Evolutionary conservation across 352 stramenopile genomes (phyloP), one percentile per base, ranked within the genome.

Genomic region (Phytophthora ohioensis): DNA sequence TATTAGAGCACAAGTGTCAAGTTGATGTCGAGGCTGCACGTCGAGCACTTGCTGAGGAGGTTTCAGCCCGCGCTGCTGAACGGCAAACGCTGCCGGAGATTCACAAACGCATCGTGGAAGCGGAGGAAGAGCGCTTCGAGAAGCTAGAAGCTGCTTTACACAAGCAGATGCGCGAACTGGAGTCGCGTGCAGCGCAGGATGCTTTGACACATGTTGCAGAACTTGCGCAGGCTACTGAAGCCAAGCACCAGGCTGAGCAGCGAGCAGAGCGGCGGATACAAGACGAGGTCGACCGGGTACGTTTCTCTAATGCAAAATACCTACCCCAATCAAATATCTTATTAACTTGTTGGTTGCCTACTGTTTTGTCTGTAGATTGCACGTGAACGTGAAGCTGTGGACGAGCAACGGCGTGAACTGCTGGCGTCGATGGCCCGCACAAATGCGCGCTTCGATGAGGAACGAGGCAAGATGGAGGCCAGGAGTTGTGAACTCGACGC

Each of bases 321-420:
- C 27, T 21, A 7, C 13, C 17, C 11, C 9, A 56, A 13, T 62
- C 11, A 39, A 32, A 38, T 8, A 38, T 7, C 46, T 57, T 38
- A 7, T 30, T 60, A 60, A 63, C 17, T 39, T 8, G 13, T 51
- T 55, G 55, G 5, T 5, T 49, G 11, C 11, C 15, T 46, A 31
- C 11, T 31, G 4, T 36, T 38, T 30, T 57, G 2, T 21, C 30
- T 7, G 5, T 47, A 91, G 78, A 89, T 93, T 57, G 52, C 78
- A 10, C 78, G 86, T 12, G 88, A 95, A 57, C 85, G 86, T 0
- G 80, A 92, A 31, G 81, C 84, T 5, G 76, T 94, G 12, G 88
- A 95, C 52, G 84, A 85, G 47, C 85, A 95, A 67, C 85, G 86
- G 4, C 76, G 81, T 11, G 85, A 94, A 61, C 67, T 94, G 39